These are phyloP conservation scores for Pezicula radicicola DNA, from an alignment of 2,329 filamentous ascomycete genomes.

Conservation along the genomic window DNA sequence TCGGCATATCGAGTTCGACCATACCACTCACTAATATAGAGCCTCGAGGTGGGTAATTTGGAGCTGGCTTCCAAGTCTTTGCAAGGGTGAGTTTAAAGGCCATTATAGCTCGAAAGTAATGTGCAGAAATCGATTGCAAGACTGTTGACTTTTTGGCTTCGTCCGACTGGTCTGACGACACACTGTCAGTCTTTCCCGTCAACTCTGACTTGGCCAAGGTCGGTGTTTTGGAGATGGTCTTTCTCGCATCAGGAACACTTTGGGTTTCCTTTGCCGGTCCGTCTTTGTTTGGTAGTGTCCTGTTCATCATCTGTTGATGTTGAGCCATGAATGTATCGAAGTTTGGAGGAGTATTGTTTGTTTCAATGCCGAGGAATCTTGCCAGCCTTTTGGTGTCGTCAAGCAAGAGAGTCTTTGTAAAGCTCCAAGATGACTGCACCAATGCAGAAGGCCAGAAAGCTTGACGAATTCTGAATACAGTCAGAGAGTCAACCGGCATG, in stretches of 20 bases:
- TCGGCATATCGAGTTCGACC: conserved; percentile 48
- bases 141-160: conserved; percentile 1
- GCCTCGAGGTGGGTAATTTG: conserved; percentile 44
- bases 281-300: conserved; percentile 13
- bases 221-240: background rate
- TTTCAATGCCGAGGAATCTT: conserved; percentile 42
- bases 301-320: conserved; percentile 18
- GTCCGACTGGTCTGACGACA: conserved; percentile 1
- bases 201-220: conserved; percentile 3
- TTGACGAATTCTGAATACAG: conserved; percentile 43
- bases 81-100: conserved; percentile 24
- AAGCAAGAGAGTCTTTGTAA: conserved; percentile 44
- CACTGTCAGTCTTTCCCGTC: conserved; percentile 4
- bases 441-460: conserved; percentile 52
- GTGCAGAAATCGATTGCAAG: conserved; percentile 12
- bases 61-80: conserved; percentile 44
- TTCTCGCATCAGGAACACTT: background rate
- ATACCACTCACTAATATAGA: conserved; percentile 51
- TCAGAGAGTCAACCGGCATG: conserved; percentile 44
- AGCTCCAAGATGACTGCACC: conserved; percentile 48
- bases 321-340: conserved; percentile 20
- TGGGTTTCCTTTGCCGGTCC: conserved; percentile 5
- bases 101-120: conserved; percentile 20
- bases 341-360: conserved; percentile 14
- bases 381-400: conserved; percentile 39